Percentiles rank a stretch among this genome's conserved stretches.
Conservation (phyloP, 1,139 yeast species). For the Diutina neorugosa region DNA sequence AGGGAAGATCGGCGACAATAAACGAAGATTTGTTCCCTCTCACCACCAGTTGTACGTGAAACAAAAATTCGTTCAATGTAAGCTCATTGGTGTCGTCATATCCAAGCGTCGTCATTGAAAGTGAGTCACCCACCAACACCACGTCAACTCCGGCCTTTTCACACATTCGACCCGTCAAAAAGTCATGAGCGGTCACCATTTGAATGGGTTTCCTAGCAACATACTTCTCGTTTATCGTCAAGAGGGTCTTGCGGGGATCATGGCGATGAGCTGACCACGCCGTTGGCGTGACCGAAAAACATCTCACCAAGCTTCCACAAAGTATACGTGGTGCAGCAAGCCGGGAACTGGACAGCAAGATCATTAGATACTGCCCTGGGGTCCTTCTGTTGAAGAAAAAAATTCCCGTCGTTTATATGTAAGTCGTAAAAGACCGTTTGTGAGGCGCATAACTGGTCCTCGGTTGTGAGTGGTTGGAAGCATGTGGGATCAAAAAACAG, state of each 20-base stretch:
- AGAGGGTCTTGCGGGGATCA: conserved; percentile 16
- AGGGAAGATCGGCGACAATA: conserved; percentile 80
- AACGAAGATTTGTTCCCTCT: conserved; percentile 60
- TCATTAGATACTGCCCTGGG: neutral
- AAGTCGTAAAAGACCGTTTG: neutral
- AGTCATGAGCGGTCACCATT: conserved; percentile 82
- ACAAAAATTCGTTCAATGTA: conserved; percentile 65
- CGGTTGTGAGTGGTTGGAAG: neutral
- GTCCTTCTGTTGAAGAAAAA: neutral
- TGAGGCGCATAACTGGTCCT: neutral
- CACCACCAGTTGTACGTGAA: conserved; percentile 63
- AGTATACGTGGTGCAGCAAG: neutral
- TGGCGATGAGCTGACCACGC: conserved; percentile 7
- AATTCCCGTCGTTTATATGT: neutral
- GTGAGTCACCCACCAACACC: conserved; percentile 78
- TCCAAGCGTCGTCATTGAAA: conserved; percentile 88
- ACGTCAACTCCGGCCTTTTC: conserved; percentile 61
- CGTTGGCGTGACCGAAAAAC: neutral
- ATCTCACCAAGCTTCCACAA: neutral
- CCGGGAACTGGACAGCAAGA: neutral
- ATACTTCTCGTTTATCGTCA: conserved; percentile 33
- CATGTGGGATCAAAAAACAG: neutral
- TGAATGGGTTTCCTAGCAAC: conserved; percentile 42
- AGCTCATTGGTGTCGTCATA: conserved; percentile 66
- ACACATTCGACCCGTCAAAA: conserved; percentile 61